Percentiles rank a stretch among this genome's conserved stretches.
phyloP scores from a whole-genome alignment of 129 eudicot genomes.

The Lactuca sativa region DNA sequence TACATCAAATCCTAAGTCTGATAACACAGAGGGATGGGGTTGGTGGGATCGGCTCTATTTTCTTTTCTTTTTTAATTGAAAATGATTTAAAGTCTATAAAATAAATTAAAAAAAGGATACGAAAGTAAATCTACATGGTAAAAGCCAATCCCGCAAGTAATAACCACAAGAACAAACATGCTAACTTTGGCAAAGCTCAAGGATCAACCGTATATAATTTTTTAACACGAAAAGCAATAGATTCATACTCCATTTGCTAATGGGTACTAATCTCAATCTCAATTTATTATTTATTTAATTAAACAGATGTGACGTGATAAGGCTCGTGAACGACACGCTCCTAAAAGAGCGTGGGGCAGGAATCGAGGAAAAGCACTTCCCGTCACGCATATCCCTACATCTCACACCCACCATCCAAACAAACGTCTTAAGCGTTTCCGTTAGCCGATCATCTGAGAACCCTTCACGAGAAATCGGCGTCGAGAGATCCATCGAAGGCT shows the following conservation, averaged over 20 bases:
- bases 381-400: constrained; percentile 72
- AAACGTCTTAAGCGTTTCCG: constrained; percentile 71
- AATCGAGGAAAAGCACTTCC: constrained; percentile 78
- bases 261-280: neutral
- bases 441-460: constrained; percentile 74
- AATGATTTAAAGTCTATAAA: too few relatives aligned
- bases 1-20: too few relatives aligned
- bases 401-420: constrained; percentile 63
- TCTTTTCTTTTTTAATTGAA: too few relatives aligned
- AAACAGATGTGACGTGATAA: constrained; percentile 64
- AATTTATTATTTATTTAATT: neutral
- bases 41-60: too few relatives aligned
- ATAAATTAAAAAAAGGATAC: too few relatives aligned
- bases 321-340: constrained; percentile 55
- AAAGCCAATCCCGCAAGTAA: too few relatives aligned
- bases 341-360: constrained; percentile 80
- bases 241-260: neutral
- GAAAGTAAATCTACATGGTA: too few relatives aligned
- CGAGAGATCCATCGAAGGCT: constrained; percentile 64
- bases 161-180: too few relatives aligned
- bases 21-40: too few relatives aligned
- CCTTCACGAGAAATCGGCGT: constrained; percentile 61
- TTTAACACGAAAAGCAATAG: too few relatives aligned
- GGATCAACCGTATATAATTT: too few relatives aligned
- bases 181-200: too few relatives aligned